phyloP scores from a whole-genome alignment of 108 stramenopile species.

The Phaeodactylum tricornutum region DNA sequence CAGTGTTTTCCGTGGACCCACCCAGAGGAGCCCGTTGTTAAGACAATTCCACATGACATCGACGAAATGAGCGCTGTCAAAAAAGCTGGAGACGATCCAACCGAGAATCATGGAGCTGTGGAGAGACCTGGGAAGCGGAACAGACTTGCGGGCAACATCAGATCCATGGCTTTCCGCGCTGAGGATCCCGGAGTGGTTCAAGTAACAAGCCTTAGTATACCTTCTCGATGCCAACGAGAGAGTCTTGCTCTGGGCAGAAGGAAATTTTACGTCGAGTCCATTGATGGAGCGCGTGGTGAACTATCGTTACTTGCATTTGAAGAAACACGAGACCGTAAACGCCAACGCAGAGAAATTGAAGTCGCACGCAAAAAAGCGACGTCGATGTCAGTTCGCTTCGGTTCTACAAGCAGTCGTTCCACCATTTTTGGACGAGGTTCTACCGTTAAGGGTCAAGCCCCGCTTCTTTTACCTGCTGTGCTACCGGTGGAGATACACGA shows the following conservation, averaged over 20 bases:
- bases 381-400: neutral
- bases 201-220: neutral
- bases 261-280: too few species aligned
- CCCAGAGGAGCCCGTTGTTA: slow-evolving; percentile 19
- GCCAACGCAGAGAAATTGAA: neutral
- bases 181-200: too few species aligned
- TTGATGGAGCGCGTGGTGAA: too few species aligned
- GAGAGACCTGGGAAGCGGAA: too few species aligned
- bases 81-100: too few species aligned
- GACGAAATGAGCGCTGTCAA: too few species aligned
- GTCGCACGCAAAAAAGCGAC: neutral
- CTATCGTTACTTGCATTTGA: neutral
- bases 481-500: slow-evolving; percentile 21
- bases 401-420: neutral
- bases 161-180: too few species aligned
- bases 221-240: too few species aligned
- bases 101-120: too few species aligned
- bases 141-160: too few species aligned
- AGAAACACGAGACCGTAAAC: neutral
- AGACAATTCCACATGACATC: slow-evolving; percentile 66
- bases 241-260: too few species aligned
- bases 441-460: neutral
- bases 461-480: slow-evolving; percentile 6
- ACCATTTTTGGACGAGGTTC: neutral
- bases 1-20: slow-evolving; percentile 39